Evolutionary conservation across 192 early-diverging fungal species (phyloP).

Genomic region (Bifiguratus adelaidae): DNA sequence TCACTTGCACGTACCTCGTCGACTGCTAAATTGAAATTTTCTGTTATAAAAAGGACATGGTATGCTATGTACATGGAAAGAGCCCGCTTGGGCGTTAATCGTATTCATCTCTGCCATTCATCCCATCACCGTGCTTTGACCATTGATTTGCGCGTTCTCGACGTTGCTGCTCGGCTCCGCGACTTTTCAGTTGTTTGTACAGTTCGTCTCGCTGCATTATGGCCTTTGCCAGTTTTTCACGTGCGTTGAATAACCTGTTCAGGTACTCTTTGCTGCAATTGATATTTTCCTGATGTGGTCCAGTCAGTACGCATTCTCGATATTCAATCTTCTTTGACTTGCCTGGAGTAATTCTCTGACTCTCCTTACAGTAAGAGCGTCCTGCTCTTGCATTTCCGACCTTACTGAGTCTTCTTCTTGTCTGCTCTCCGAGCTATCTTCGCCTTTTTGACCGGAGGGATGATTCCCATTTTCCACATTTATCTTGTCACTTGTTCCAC

Average conservation of each 20-base stretch:
- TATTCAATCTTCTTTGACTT: not conserved
- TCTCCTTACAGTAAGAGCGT: slow-evolving; percentile 15
- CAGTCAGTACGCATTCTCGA: not conserved
- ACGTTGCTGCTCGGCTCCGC: slow-evolving; percentile 18
- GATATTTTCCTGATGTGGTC: slow-evolving; percentile 35
- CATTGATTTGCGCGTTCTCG: too few relatives aligned
- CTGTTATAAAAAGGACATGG: too few relatives aligned
- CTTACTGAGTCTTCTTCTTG: slow-evolving; percentile 17
- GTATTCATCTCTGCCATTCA: too few relatives aligned
- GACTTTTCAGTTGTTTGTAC: slow-evolving; percentile 31
- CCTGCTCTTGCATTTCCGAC: too few relatives aligned
- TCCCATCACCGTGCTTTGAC: too few relatives aligned
- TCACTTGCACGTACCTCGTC: too few relatives aligned
- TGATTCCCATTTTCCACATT: too few relatives aligned
- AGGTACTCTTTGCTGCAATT: slow-evolving; percentile 49
- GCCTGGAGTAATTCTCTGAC: slow-evolving; percentile 3
- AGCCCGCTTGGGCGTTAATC: too few relatives aligned
- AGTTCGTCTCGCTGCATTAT: slow-evolving; percentile 34
- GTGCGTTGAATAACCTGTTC: slow-evolving; percentile 34
- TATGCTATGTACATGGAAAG: too few relatives aligned
- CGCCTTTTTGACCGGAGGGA: too few relatives aligned
- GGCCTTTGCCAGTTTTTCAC: slow-evolving; percentile 35
- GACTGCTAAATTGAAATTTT: too few relatives aligned
- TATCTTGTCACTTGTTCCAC: slow-evolving; percentile 12
- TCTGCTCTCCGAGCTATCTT: too few relatives aligned